Base-by-base conservation (phyloP, 1,284 basidiomycete genomes). In the Hemileia vastatrix region DNA sequence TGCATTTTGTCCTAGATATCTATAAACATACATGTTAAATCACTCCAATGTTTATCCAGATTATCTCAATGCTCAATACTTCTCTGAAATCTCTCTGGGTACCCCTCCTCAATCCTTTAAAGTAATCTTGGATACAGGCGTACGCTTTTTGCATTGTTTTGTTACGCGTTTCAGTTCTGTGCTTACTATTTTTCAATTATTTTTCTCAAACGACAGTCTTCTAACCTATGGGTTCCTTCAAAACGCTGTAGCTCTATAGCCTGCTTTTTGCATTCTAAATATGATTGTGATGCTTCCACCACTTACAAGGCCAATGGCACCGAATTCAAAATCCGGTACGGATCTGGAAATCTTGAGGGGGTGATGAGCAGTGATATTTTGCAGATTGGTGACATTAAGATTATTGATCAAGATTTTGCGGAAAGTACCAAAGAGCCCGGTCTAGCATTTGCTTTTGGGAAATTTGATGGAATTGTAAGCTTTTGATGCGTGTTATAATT, bases 21-120 rank as follows among this genome's bases (percentile, higher is more conserved):
- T n/a, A 9, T 36, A 21, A 32, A 36, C 54, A 54, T 57, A 47
- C 40, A 31, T 8, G 27, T 44, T 49, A 49, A 24, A 50, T 66
- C 57, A 64, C 15, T 70, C 60, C 54, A 23, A 44, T 45, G 59
- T 44, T 47, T 23, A 5, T 13, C 58, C 67, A 84, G 93, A 98
- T 81, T 98, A 91, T 80, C 85, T 95, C 84, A 97, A 97, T 76
- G 93, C 94, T 27, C 94, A 98, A 78, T 97, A 98, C 80, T 98
- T 84, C 76, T 83, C 91, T 40, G 88, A 93, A 69, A 94, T 98
- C 67, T 77, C 80, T 8, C 77, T 98, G 60, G 94, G 90, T 13
- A 81, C 80, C 2, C 90, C 90, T 11, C 81, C 88, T 54, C 90
- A 94, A 78, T 79, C 75, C 45, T 67, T 71, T 54, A 68, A 40